Percentiles rank a stretch among this genome's conserved stretches.
Evolutionary conservation across 352 stramenopile genomes (phyloP).

Genomic region (Phytophthora pinifolia): DNA sequence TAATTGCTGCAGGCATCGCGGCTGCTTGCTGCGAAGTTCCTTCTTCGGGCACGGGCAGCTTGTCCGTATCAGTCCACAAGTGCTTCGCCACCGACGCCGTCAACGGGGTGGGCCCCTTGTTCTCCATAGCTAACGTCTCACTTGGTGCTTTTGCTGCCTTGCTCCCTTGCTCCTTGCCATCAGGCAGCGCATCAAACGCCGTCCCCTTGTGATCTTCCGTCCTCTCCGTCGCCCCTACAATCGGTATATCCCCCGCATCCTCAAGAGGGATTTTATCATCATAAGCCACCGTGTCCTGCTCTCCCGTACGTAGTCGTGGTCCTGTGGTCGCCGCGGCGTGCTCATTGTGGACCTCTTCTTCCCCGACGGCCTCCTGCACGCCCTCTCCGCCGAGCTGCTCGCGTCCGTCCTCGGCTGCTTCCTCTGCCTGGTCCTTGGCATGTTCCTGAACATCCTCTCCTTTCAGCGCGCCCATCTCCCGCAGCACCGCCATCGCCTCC

Average conservation of each 20-base stretch:
- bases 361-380: conserved; percentile 22
- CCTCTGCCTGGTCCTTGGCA: conserved; percentile 15
- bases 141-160: not conserved
- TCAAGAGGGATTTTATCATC: conserved; percentile 28
- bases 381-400: conserved; percentile 21
- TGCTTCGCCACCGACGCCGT: conserved; percentile 8
- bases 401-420: conserved; percentile 16
- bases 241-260: conserved; percentile 19
- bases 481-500: conserved; percentile 12
- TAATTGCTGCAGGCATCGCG: not conserved
- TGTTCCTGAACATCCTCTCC: conserved; percentile 8
- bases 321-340: conserved; percentile 17
- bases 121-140: conserved; percentile 1
- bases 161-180: not conserved
- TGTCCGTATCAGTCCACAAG: conserved; percentile 26
- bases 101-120: conserved; percentile 9
- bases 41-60: conserved; percentile 19
- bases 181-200: conserved; percentile 17
- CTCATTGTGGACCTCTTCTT: conserved; percentile 20
- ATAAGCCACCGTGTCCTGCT: conserved; percentile 23
- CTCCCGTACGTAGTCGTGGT: conserved; percentile 8
- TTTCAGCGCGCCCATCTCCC: conserved; percentile 16
- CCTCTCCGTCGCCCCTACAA: conserved; percentile 13
- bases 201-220: conserved; percentile 18
- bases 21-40: not conserved